Evolutionary conservation across 1,139 yeast species (phyloP).

Genomic region (Kodamaea fungicola): DNA sequence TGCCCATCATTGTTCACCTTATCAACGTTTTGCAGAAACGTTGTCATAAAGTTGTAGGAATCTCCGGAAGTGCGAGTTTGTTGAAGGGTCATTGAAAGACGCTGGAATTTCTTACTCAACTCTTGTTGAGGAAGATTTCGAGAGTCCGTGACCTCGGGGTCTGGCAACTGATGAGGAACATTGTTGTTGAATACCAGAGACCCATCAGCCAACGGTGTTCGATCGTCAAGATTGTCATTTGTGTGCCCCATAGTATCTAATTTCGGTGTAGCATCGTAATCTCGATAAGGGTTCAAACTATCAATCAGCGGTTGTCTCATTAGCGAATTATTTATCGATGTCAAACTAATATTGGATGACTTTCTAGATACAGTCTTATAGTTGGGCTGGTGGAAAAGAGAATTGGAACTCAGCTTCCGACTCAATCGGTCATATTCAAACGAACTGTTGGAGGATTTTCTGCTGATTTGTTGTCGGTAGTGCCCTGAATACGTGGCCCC

Average conservation of each 20-base stretch:
- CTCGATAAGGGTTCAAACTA: constrained; percentile 4
- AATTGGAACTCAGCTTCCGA: constrained; percentile 5
- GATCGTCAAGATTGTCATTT: constrained; percentile 21
- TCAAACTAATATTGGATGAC: constrained; percentile 20
- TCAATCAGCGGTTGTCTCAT: constrained; percentile 17
- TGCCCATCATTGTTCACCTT: constrained; percentile 15
- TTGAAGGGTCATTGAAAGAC: constrained; percentile 40
- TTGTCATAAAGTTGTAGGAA: constrained; percentile 38
- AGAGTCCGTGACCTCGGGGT: constrained; percentile 9
- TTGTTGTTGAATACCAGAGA: constrained; percentile 11
- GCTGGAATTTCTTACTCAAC: constrained; percentile 35
- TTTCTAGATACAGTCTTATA: constrained; percentile 4
- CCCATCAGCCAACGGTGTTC: constrained; percentile 26
- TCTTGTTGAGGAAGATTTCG: constrained; percentile 33
- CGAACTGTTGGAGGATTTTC: constrained; percentile 15
- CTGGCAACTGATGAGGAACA: constrained; percentile 12
- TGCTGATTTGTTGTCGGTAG: constrained; percentile 4
- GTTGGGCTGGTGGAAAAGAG: constrained; percentile 6
- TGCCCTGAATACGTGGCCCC: not conserved
- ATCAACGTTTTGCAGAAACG: constrained; percentile 40
- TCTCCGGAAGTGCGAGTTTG: constrained; percentile 36
- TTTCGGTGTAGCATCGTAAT: constrained; percentile 26
- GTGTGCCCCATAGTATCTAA: constrained; percentile 10
- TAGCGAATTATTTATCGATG: constrained; percentile 34
- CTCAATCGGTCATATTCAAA: constrained; percentile 3